These are phyloP conservation scores for Thelonectria blattea DNA, from an alignment of 2,329 filamentous ascomycete species.

Conservation along the genomic window DNA sequence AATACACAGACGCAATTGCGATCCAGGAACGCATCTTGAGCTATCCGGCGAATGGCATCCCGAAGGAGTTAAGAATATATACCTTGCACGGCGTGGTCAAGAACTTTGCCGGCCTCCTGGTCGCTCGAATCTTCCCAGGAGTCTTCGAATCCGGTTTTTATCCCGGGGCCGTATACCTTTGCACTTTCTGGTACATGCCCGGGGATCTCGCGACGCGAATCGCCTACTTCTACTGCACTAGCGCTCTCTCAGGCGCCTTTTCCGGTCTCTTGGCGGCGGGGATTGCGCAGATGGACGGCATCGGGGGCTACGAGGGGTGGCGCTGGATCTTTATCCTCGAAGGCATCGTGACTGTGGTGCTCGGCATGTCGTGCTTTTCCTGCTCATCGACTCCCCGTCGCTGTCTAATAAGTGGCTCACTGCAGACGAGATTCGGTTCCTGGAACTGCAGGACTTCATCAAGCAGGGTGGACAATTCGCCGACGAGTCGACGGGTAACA, in stretches of 20 bases:
- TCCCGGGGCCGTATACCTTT: conserved; percentile 74
- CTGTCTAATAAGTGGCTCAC: conserved; percentile 44
- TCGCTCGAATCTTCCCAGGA: conserved; percentile 69
- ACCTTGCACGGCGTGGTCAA: conserved; percentile 66
- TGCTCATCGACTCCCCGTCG: conserved; percentile 51
- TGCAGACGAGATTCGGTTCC: conserved; percentile 35
- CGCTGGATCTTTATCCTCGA: conserved; percentile 39
- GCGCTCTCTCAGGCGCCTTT: conserved; percentile 75
- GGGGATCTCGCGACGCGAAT: conserved; percentile 75
- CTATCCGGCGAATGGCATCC: too few relatives aligned
- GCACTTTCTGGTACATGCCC: conserved; percentile 79
- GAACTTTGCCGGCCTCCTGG: conserved; percentile 65
- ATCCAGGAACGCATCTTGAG: too few relatives aligned
- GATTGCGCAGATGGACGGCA: conserved; percentile 69
- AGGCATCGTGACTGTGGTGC: conserved; percentile 42
- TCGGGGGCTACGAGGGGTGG: conserved; percentile 52
- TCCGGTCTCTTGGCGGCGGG: conserved; percentile 72
- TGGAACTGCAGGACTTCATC: conserved; percentile 40
- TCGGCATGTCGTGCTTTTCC: conserved; percentile 49
- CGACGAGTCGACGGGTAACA: conserved; percentile 20
- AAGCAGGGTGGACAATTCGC: conserved; percentile 40
- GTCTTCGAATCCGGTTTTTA: conserved; percentile 73
- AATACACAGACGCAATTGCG: too few relatives aligned
- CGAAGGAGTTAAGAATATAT: conserved; percentile 67
- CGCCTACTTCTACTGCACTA: conserved; percentile 79